Evolutionary conservation across 169 alveolate species (phyloP).

Genomic region (Condylostoma magnum): DNA sequence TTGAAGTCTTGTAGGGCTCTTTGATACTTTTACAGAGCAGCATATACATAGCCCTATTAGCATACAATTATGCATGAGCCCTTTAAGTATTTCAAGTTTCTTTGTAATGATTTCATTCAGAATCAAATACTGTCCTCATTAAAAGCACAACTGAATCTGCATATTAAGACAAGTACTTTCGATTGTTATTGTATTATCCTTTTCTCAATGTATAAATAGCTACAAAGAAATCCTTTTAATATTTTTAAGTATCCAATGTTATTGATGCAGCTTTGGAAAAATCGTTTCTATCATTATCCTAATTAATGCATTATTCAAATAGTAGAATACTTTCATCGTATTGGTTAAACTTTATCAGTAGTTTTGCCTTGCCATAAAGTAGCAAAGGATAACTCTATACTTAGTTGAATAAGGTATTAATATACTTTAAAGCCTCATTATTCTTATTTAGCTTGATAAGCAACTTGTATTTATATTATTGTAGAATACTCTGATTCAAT

Average conservation of each 20-base stretch:
- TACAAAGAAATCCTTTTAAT: slow-evolving; percentile 7
- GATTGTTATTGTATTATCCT: not conserved
- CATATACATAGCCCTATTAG: slow-evolving; percentile 6
- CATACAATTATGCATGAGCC: not conserved
- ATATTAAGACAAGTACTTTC: not conserved
- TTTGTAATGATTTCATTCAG: not conserved
- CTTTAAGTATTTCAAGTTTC: no score
- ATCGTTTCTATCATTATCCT: not conserved
- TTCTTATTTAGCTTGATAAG: not conserved
- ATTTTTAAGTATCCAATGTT: slow-evolving; percentile 6
- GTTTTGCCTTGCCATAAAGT: not conserved
- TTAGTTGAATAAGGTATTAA: not conserved
- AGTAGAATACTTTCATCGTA: not conserved
- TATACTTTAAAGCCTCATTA: not conserved
- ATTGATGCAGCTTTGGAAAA: not conserved
- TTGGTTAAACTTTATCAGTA: not conserved
- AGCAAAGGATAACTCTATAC: not conserved
- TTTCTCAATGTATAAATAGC: slow-evolving; percentile 9
- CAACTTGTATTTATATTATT: not conserved
- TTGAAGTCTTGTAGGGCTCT: slow-evolving; percentile 17
- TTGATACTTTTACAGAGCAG: not conserved
- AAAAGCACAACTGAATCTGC: not conserved
- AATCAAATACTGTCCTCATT: not conserved
- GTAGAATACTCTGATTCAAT: not conserved
- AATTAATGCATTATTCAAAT: slow-evolving; percentile 9